Conservation (phyloP, 2,329 filamentous ascomycete genomes). For the Ophiostoma angusticollis region DNA sequence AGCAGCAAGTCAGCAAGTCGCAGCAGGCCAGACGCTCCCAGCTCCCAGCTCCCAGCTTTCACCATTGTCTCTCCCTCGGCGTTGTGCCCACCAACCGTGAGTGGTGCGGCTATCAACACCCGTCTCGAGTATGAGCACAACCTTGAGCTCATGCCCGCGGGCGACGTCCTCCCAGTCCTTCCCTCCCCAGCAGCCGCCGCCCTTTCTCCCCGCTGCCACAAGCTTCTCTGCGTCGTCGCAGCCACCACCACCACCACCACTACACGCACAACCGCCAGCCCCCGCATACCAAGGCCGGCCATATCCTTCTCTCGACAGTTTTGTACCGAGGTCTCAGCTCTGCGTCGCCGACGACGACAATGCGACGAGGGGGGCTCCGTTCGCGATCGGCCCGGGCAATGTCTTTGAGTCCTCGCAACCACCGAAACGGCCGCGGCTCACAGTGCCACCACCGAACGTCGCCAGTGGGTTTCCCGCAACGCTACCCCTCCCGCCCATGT, state of each 20-base stretch:
- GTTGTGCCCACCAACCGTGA: constrained; percentile 3
- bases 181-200: constrained; percentile 15
- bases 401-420: neutral
- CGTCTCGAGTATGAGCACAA: constrained; percentile 2
- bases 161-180: neutral
- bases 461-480: neutral
- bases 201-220: neutral
- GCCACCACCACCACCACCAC: constrained; percentile 18
- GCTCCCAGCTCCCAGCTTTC: neutral
- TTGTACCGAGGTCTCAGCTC: neutral
- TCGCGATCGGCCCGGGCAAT: constrained; percentile 19
- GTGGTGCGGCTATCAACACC: constrained; percentile 2
- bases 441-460: neutral
- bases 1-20: neutral
- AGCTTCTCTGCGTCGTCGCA: no score
- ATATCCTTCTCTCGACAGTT: neutral
- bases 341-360: neutral
- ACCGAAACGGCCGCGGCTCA: constrained; percentile 19
- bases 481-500: constrained; percentile 17
- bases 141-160: constrained; percentile 4
- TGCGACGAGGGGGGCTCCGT: constrained; percentile 16
- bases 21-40: neutral
- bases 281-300: neutral
- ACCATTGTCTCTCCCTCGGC: neutral
- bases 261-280: neutral